Base-by-base conservation (phyloP, 371 early-diverging fungal genomes). In the Mortierella sp. region DNA sequence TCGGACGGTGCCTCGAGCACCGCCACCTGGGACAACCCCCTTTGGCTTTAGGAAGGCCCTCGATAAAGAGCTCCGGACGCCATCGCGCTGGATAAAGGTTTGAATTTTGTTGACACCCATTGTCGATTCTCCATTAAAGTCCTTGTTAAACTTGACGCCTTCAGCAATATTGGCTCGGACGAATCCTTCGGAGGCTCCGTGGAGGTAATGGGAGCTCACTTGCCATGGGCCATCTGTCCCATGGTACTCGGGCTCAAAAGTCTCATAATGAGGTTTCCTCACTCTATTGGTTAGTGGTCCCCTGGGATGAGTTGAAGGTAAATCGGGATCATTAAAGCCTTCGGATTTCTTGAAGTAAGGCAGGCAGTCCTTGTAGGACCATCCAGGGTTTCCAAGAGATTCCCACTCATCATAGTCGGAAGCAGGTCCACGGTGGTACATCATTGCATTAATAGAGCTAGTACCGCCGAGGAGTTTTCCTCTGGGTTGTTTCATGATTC, bases 361-460 rank as follows among this genome's bases (percentile, higher is more conserved):
- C 51, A 78, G 40, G 51, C 79, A 78, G 4, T 78, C 68, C 40
- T 66, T 49, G 59, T 72, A 75, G 5, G 81, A 68, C 85, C 85
- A 69, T 6, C 79, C 79, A 0, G 62, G 60, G 49, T 78, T 70
- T 3, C 79, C 68, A 24, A 78, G 37, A 9, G 60, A 39, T 59
- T 72, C 74, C 74, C 79, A 73, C 39, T 73, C 74, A 47, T 86
- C 84, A 28, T 73, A 86, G 39, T 86, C 86, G 6, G 73, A 77
- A 20, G 77, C 65, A 10, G 77, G 78, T 52, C 80, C 85, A 37
- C 84, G 86, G 43, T 84, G 84, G 63, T 86, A 83, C 49, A 75
- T 75, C 75, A 80, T 72, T 43, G 69, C 77, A 14, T 74, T 80
- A 59, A 83, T 75, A 28, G 73, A 57, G 28, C 67, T 62, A 18